phyloP scores from a whole-genome alignment of 2,329 filamentous ascomycete species.

The Cordyceps fumosorosea region DNA sequence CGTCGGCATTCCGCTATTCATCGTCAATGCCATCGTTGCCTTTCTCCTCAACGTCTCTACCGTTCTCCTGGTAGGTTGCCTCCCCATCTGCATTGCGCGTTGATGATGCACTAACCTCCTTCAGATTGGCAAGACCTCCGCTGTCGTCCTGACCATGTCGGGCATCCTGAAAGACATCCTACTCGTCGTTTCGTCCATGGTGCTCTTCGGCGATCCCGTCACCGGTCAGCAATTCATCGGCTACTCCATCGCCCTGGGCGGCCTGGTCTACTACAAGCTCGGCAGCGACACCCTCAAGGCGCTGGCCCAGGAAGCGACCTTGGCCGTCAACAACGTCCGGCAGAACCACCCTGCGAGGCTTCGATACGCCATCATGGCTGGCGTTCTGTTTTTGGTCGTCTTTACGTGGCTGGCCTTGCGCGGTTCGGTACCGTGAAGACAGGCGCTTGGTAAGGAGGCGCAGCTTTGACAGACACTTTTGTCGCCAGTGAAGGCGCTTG shows the following conservation, averaged over 20 bases:
- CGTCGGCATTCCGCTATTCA: constrained; percentile 65
- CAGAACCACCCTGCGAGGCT: constrained; percentile 3
- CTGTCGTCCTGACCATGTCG: constrained; percentile 75
- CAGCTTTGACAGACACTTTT: too few relatives aligned
- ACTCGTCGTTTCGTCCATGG: constrained; percentile 70
- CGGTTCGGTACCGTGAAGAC: background rate
- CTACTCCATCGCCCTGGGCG: constrained; percentile 71
- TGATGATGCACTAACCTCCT: background rate
- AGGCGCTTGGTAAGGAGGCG: too few relatives aligned
- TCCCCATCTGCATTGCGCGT: background rate
- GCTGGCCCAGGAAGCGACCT: background rate
- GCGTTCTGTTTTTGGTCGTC: background rate
- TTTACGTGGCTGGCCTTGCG: background rate
- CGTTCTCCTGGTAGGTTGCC: constrained; percentile 66
- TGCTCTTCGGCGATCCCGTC: constrained; percentile 74
- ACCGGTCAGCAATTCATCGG: constrained; percentile 73
- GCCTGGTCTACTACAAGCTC: constrained; percentile 79
- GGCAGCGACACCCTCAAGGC: constrained; percentile 32
- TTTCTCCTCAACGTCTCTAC: constrained; percentile 81
- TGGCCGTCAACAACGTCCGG: background rate
- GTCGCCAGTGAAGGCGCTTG: too few relatives aligned
- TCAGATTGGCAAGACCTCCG: constrained; percentile 82
- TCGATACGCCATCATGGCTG: background rate
- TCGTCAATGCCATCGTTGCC: constrained; percentile 70
- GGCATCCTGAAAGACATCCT: constrained; percentile 86